A percentile compares a stretch with the other conserved stretches of the same genome.
Conservation (phyloP, 164 flowering plant genomes). For the Cinnamomum chago region DNA sequence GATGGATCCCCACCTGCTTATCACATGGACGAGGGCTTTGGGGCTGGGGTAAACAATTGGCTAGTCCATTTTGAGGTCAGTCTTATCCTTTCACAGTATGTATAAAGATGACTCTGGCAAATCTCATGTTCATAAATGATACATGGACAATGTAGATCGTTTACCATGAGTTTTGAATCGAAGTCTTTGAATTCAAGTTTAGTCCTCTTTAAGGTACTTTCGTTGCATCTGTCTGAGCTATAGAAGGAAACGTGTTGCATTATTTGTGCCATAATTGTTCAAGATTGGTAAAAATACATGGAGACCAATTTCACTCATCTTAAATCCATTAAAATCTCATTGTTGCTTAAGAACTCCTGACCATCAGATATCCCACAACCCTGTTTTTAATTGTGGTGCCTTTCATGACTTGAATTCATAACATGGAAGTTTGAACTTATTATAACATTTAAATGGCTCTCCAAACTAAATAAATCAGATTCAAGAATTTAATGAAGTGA, state of each 20-base stretch:
- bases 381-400: no score
- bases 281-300: no score
- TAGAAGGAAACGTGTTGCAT: no score
- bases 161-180: no score
- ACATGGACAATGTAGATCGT: neutral
- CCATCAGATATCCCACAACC: no score
- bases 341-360: neutral
- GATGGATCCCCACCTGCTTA: slow-evolving; percentile 31
- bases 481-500: neutral
- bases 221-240: no score
- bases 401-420: neutral
- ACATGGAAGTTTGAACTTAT: neutral
- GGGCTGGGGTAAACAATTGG: slow-evolving; percentile 21
- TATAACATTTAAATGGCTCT: neutral
- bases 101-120: neutral
- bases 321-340: neutral
- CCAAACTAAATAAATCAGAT: neutral
- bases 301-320: no score
- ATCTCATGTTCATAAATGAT: neutral
- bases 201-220: no score
- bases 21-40: slow-evolving; percentile 17
- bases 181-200: no score
- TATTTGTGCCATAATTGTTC: no score
- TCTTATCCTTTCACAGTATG: neutral
- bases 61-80: slow-evolving; percentile 18